Percentiles rank a stretch among this genome's conserved stretches.
Evolutionary conservation across 768 basidiomycete species (phyloP).

Genomic region (Auriscalpium microsporum): DNA sequence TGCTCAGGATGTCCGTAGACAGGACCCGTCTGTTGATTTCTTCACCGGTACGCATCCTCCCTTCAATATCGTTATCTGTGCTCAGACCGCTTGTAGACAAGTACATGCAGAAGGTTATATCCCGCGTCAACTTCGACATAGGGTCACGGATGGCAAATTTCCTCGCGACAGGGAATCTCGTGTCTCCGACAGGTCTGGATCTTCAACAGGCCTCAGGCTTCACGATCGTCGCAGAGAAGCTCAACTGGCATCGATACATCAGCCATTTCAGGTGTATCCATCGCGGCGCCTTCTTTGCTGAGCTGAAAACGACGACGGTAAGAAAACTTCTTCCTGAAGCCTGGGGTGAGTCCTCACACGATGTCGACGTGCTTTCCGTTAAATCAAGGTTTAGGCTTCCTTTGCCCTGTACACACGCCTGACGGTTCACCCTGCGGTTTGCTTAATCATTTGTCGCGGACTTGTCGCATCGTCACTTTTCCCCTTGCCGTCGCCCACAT

Average conservation of each 20-base stretch:
- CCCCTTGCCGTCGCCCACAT: constrained; percentile 71
- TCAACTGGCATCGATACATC: constrained; percentile 98
- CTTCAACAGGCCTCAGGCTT: constrained; percentile 97
- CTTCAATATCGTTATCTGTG: neutral
- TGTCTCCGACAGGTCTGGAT: constrained; percentile 92
- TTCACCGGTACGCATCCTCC: constrained; percentile 56
- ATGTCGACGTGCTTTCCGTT: neutral
- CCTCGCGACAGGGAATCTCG: constrained; percentile 92
- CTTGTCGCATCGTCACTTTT: constrained; percentile 82
- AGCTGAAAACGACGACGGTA: constrained; percentile 96
- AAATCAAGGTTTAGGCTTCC: constrained; percentile 48
- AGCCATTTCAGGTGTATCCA: constrained; percentile 98
- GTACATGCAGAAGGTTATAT: constrained; percentile 70
- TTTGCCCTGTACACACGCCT: constrained; percentile 98
- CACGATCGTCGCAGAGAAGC: constrained; percentile 96
- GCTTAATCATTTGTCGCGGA: constrained; percentile 90
- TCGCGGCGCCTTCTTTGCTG: constrained; percentile 98
- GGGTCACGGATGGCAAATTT: constrained; percentile 88
- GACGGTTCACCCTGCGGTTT: constrained; percentile 98
- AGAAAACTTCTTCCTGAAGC: constrained; percentile 95
- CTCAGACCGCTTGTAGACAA: constrained; percentile 40
- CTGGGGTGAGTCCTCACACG: constrained; percentile 60
- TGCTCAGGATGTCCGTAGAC: constrained; percentile 62
- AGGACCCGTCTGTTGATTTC: constrained; percentile 76
- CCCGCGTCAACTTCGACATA: constrained; percentile 84